These are phyloP conservation scores for Phytophthora melonis DNA, from an alignment of 352 stramenopile genomes.

Conservation along the genomic window DNA sequence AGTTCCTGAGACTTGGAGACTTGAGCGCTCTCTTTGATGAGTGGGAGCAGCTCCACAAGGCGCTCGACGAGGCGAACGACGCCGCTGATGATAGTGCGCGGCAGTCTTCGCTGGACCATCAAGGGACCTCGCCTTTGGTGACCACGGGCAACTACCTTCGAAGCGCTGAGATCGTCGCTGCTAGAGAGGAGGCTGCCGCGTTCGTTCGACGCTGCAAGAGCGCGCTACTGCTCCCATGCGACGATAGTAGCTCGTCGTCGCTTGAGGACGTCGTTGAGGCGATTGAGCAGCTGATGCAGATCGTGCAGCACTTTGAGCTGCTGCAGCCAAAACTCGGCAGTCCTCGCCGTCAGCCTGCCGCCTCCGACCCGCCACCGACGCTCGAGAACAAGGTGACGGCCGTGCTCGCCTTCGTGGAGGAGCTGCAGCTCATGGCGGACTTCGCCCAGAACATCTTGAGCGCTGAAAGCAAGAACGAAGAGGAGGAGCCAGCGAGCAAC, in stretches of 20 bases:
- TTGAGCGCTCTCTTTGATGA: slow-evolving; percentile 35
- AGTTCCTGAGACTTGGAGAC: slow-evolving; percentile 29
- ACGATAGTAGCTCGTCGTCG: slow-evolving; percentile 1
- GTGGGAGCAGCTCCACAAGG: slow-evolving; percentile 26
- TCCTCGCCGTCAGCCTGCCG: slow-evolving; percentile 21
- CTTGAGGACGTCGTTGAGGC: slow-evolving; percentile 35
- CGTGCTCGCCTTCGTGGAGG: slow-evolving; percentile 64
- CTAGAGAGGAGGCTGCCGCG: slow-evolving; percentile 22
- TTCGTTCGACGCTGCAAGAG: slow-evolving; percentile 42
- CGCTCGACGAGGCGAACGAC: slow-evolving; percentile 11
- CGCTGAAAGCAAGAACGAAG: slow-evolving; percentile 47
- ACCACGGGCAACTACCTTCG: slow-evolving; percentile 14
- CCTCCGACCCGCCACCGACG: slow-evolving; percentile 15
- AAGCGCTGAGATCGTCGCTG: slow-evolving; percentile 36
- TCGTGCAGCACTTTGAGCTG: slow-evolving; percentile 48
- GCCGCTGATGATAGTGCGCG: background rate
- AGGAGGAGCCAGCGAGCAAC: slow-evolving; percentile 35
- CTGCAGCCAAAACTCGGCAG: slow-evolving; percentile 47
- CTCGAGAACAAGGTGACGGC: slow-evolving; percentile 47
- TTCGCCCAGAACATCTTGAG: slow-evolving; percentile 72
- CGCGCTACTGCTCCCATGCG: slow-evolving; percentile 20
- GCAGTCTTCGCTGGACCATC: background rate
- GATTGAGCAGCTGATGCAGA: slow-evolving; percentile 55
- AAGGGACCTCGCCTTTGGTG: background rate
- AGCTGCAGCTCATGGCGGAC: slow-evolving; percentile 62